These are phyloP conservation scores for Cutaneotrichosporon sp. DNA, from an alignment of 1,284 basidiomycete species.

Conservation along the genomic window DNA sequence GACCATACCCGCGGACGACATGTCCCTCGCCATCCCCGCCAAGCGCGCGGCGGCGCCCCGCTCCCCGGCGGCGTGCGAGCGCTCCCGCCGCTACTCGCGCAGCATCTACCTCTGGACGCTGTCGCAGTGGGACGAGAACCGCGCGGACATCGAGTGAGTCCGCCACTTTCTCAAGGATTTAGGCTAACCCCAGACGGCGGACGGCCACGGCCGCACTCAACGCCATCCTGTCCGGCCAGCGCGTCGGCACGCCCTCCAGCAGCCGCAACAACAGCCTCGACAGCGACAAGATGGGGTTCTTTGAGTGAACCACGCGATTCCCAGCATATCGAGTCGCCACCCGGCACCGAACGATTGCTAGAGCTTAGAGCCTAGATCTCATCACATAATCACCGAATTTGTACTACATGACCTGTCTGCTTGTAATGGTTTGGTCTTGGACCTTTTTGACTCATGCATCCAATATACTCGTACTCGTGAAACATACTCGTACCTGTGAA, in stretches of 20 bases:
- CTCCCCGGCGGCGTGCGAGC: background rate
- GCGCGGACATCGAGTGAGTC: constrained; percentile 24
- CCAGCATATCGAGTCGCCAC: no score
- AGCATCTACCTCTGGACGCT: constrained; percentile 21
- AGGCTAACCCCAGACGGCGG: constrained; percentile 5
- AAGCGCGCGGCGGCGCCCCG: background rate
- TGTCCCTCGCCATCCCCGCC: background rate
- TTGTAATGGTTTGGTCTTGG: no score
- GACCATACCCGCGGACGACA: background rate
- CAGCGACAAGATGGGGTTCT: background rate
- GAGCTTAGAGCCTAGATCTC: no score
- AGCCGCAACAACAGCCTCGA: background rate
- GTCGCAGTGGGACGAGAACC: constrained; percentile 15
- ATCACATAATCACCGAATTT: no score
- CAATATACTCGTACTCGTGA: no score
- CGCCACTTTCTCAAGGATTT: background rate
- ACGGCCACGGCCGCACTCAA: constrained; percentile 13
- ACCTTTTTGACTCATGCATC: no score
- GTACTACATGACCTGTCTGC: no score
- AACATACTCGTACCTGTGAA: no score
- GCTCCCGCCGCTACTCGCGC: constrained; percentile 17
- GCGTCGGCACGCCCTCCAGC: background rate
- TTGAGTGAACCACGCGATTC: background rate
- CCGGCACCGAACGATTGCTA: no score
- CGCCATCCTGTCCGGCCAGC: constrained; percentile 2